Evolutionary conservation across 495 filamentous ascomycete species (phyloP), one percentile per base, ranked within the genome.

Genomic region (Cenococcum geophilum): DNA sequence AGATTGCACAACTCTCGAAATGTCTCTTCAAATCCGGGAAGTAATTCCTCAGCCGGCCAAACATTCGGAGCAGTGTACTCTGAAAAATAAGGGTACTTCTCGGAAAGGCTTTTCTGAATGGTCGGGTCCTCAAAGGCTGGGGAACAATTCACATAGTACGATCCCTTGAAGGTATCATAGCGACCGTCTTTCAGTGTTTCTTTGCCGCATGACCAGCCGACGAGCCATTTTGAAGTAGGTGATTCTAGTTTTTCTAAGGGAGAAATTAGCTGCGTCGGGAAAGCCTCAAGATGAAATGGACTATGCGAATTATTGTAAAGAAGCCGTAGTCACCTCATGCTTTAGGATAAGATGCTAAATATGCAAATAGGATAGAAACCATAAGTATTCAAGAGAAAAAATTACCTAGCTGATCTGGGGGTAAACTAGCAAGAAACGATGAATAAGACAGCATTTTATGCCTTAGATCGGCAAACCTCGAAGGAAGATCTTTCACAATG

Each of bases 71-170:
- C 76, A 1, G 84, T 88, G 72, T 88, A 87, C 64, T 86, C 85
- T 0, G 82, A 74, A 27, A 86, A 76, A 22, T 71, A 63, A 0
- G 74, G 74, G 63, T 78, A 80, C 52, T 72, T 61, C 18, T 71
- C 68, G 5, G 57, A 52, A 5, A 73, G 6, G 2, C 64, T 48
- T n/a, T 54, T 65, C 42, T 75, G 67, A 5, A 67, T 45, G 45
- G 53, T 49, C 5, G 68, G 81, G 53, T 92, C 83, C 72, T 93
- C 92, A 78, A 96, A 97, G 2, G 25, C 52, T 14, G 68, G 58
- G 55, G 89, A 89, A 73, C 91, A 96, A 76, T 97, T 97, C 71
- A 92, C 86, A 72, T 97, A 99, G 79, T 88, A 99, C 18, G 90
- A 95, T 57, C 93, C 93, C 76, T 99, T 99, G 11, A 89, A 80